Conservation (phyloP, 2,329 filamentous ascomycete genomes). For the Colletotrichum truncatum region DNA sequence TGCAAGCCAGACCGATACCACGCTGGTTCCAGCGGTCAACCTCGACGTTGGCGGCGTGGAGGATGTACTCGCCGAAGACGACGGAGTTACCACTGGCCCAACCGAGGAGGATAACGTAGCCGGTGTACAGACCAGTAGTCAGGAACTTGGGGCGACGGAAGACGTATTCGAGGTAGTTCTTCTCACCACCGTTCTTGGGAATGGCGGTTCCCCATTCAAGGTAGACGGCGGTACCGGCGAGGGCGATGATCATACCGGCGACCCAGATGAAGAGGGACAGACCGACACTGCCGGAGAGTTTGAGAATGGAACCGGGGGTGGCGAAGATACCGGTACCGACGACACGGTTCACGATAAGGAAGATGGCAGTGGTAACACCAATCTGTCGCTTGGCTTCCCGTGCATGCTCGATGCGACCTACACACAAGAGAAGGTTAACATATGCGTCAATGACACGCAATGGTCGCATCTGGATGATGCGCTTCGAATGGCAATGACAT, state of each 20-base stretch:
- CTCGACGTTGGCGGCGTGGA: slow-evolving; percentile 70
- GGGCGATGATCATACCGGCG: slow-evolving; percentile 68
- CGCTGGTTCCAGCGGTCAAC: slow-evolving; percentile 74
- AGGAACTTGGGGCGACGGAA: slow-evolving; percentile 70
- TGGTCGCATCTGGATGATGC: too few species aligned
- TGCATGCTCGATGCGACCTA: slow-evolving; percentile 46
- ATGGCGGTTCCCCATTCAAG: slow-evolving; percentile 73
- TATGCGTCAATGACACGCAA: too few species aligned
- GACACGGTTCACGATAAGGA: slow-evolving; percentile 72
- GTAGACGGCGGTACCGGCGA: slow-evolving; percentile 70
- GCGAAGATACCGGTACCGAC: slow-evolving; percentile 75
- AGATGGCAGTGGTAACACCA: slow-evolving; percentile 62
- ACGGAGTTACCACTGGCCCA: slow-evolving; percentile 75
- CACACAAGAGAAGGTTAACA: neutral
- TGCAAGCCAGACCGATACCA: slow-evolving; percentile 71
- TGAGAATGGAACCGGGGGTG: slow-evolving; percentile 66
- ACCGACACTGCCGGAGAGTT: slow-evolving; percentile 67
- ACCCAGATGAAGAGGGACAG: slow-evolving; percentile 72
- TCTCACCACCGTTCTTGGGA: slow-evolving; percentile 71
- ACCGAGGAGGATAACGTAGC: slow-evolving; percentile 70
- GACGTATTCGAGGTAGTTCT: slow-evolving; percentile 74
- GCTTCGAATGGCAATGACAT: neutral
- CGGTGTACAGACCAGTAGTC: slow-evolving; percentile 66
- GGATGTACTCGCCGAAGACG: slow-evolving; percentile 76
- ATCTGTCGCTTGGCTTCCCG: slow-evolving; percentile 63